Conservation (phyloP, 768 basidiomycete species). For the Glaciozyma martinii region DNA sequence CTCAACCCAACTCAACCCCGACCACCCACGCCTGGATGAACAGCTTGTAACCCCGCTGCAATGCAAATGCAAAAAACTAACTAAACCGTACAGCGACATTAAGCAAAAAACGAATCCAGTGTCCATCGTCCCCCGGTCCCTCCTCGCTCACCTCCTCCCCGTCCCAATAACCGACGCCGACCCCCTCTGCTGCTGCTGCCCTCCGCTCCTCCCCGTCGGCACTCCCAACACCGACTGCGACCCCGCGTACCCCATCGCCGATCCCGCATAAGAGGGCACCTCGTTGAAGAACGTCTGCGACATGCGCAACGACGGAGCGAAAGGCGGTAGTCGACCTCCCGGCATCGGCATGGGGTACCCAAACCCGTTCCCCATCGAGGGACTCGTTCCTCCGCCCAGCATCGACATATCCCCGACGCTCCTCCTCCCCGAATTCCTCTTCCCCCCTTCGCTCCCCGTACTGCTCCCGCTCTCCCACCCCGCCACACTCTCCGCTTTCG, state of each 20-base stretch:
- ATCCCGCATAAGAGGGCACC: slow-evolving; percentile 13
- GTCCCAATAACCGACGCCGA: too few species aligned
- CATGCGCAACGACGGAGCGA: slow-evolving; percentile 23
- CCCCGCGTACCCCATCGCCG: slow-evolving; percentile 15
- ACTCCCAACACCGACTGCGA: not conserved
- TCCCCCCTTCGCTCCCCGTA: not conserved
- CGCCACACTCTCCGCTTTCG: not conserved
- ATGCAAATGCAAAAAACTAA: too few species aligned
- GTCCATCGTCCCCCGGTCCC: too few species aligned
- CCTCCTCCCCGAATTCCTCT: not conserved
- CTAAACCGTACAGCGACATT: too few species aligned
- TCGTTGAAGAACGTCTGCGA: slow-evolving; percentile 24
- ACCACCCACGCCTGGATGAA: too few species aligned
- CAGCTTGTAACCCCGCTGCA: too few species aligned
- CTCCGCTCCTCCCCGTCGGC: too few species aligned
- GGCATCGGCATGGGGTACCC: not conserved
- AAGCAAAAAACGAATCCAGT: too few species aligned
- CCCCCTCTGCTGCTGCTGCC: too few species aligned
- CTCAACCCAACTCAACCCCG: too few species aligned
- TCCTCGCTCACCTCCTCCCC: too few species aligned
- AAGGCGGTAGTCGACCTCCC: slow-evolving; percentile 17
- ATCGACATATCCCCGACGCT: not conserved
- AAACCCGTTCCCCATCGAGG: not conserved
- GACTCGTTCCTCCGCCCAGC: not conserved
- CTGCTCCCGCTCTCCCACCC: slow-evolving; percentile 2